Percentiles rank a stretch among this genome's conserved stretches.
phyloP scores from a whole-genome alignment of 2,329 filamentous ascomycete species.

The Penicillium thymicola region DNA sequence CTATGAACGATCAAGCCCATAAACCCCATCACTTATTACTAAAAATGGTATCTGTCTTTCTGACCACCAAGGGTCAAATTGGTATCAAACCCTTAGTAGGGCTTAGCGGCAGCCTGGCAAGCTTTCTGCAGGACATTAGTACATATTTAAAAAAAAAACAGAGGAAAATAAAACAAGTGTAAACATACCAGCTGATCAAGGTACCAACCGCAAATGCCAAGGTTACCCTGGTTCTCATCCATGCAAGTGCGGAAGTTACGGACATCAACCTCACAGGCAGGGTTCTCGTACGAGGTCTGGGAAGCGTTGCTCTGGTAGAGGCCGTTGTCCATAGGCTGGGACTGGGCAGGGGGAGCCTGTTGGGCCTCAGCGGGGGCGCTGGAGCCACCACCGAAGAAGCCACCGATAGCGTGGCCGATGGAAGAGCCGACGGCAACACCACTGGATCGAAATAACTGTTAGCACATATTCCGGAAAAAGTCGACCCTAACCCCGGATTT shows the following conservation, averaged over 20 bases:
- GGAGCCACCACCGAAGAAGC: slow-evolving; percentile 75
- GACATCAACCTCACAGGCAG: slow-evolving; percentile 76
- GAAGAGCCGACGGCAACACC: slow-evolving; percentile 96
- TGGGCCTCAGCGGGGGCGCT: slow-evolving; percentile 54
- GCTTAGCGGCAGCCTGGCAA: slow-evolving; percentile 73
- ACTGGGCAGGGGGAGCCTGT: slow-evolving; percentile 52
- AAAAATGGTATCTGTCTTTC: slow-evolving; percentile 10
- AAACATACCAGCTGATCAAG: slow-evolving; percentile 74
- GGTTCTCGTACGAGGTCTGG: slow-evolving; percentile 45
- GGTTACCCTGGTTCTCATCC: slow-evolving; percentile 89
- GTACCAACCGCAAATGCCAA: slow-evolving; percentile 98
- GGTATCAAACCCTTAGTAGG: slow-evolving; percentile 53
- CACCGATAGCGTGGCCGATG: slow-evolving; percentile 90
- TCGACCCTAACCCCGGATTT: slow-evolving; percentile 7
- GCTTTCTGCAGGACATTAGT: slow-evolving; percentile 59
- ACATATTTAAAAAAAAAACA: slow-evolving; percentile 8
- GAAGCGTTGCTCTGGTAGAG: slow-evolving; percentile 50
- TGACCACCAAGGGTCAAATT: slow-evolving; percentile 4
- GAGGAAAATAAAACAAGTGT: not conserved
- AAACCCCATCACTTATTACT: slow-evolving; percentile 9
- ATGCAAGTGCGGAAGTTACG: slow-evolving; percentile 91
- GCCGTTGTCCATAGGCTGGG: slow-evolving; percentile 49
- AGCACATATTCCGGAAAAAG: slow-evolving; percentile 4
- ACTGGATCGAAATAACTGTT: slow-evolving; percentile 49
- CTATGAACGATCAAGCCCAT: slow-evolving; percentile 4